Evolutionary conservation across 1,139 yeast species (phyloP).

Genomic region (Diutina mesorugosa): DNA sequence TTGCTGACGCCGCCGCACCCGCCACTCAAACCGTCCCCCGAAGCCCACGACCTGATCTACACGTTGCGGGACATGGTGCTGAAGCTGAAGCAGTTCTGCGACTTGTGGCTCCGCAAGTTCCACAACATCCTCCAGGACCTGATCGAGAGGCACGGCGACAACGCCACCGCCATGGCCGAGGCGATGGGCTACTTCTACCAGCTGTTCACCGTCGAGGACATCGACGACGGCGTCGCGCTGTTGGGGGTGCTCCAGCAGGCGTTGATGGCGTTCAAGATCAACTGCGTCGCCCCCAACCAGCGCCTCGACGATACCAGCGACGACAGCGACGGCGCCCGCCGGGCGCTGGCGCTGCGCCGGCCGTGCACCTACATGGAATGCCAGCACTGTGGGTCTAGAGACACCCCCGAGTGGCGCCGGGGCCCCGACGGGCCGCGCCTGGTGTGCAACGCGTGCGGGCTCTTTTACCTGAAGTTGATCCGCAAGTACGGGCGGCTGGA

Average conservation of each 20-base stretch:
- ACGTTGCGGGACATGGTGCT: background rate
- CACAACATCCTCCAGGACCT: background rate
- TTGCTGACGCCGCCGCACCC: background rate
- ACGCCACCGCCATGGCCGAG: background rate
- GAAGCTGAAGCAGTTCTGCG: background rate
- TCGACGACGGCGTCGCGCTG: background rate
- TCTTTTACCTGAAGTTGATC: background rate
- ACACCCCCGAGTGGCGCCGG: conserved; percentile 2
- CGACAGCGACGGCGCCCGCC: background rate
- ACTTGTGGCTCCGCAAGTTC: background rate
- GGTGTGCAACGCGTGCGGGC: conserved; percentile 2
- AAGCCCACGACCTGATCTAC: background rate
- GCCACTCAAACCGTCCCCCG: background rate
- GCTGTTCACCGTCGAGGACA: background rate
- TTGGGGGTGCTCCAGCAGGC: background rate
- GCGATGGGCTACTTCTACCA: background rate
- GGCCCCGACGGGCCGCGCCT: conserved; percentile 1
- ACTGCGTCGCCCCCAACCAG: background rate
- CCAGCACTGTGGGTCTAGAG: background rate
- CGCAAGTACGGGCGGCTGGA: background rate
- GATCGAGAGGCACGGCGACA: background rate
- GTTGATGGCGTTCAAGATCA: background rate
- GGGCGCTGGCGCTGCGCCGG: background rate
- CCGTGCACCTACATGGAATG: background rate
- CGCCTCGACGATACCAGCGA: background rate